These are phyloP conservation scores for Lasiodiplodia sp. DNA, from an alignment of 2,329 filamentous ascomycete genomes.

Conservation along the genomic window DNA sequence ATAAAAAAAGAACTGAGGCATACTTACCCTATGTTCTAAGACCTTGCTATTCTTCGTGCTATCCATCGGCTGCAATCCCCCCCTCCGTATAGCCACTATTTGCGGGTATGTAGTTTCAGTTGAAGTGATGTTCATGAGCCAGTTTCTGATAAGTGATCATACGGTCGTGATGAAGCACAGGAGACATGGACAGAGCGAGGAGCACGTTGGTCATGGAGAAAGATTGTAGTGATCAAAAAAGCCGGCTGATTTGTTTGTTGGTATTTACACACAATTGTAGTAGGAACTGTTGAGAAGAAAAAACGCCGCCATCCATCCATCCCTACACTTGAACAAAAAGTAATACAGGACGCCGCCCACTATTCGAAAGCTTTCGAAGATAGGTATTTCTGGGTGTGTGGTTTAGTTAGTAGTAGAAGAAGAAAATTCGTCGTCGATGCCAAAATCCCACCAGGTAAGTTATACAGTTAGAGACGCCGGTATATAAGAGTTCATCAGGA, in stretches of 20 bases:
- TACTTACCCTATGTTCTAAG: too few species aligned
- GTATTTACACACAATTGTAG: background rate
- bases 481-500: background rate
- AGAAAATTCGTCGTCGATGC: background rate
- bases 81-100: too few species aligned
- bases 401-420: background rate
- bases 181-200: too few species aligned
- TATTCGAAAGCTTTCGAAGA: background rate
- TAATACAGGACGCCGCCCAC: background rate
- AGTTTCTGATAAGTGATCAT: too few species aligned
- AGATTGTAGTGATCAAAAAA: background rate
- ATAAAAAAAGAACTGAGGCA: too few species aligned
- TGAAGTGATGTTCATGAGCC: too few species aligned
- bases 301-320: background rate
- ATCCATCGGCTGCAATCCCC: too few species aligned
- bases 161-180: too few species aligned
- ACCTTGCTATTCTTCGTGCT: too few species aligned
- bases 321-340: background rate
- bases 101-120: too few species aligned
- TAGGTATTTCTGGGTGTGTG: background rate
- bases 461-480: slow-evolving; percentile 4
- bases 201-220: background rate
- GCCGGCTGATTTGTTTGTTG: background rate
- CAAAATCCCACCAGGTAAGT: background rate
- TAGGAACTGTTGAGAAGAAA: background rate